Base-by-base conservation (phyloP, 345 rosid genomes). In the Erucastrum elatum region DNA sequence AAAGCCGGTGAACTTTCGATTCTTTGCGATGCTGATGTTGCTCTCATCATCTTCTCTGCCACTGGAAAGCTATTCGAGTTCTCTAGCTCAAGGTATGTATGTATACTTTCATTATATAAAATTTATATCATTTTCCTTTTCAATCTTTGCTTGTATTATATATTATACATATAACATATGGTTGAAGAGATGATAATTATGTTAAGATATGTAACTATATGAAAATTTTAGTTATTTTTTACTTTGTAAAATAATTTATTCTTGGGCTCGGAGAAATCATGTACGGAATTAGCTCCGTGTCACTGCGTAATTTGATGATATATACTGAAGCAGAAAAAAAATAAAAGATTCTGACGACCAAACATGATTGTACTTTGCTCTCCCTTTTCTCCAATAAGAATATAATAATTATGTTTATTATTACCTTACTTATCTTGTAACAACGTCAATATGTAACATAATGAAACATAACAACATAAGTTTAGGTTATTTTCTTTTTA, bases 11-110 rank as follows among this genome's bases (percentile, higher is more conserved):
- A 88, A 83, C 89, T 88, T 61, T 83, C 94, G 6, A 77, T 88
- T 77, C 90, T 89, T 34, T 89, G 94, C 55, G 94, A 89, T 77
- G 91, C 91, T 0, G 91, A 89, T 60, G 88, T 89, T 74, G 94
- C 85, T 77, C 86, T 87, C 69, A 74, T 89, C 75, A 69, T 89
- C 82, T 89, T 89, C 87, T 88, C 94, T 2, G 70, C 91, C 37
- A 83, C 90, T 3, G 94, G 94, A 27, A 89, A 88, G 82, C 88
- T 88, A 79, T 88, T 85, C 66, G 87, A 89, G 71, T 89, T 61
- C 78, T 77, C 87, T 81, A 86, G 80, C 80, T 82, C 90, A 67
- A 87, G 91, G 94, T 89, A 37, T 41, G 15, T 21, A 21, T 21
- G 21, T 21, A 21, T 21, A 34, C 68, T 75, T 64, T 56, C 49